phyloP scores from a whole-genome alignment of 345 rosid species.

The Cochlearia excelsa region DNA sequence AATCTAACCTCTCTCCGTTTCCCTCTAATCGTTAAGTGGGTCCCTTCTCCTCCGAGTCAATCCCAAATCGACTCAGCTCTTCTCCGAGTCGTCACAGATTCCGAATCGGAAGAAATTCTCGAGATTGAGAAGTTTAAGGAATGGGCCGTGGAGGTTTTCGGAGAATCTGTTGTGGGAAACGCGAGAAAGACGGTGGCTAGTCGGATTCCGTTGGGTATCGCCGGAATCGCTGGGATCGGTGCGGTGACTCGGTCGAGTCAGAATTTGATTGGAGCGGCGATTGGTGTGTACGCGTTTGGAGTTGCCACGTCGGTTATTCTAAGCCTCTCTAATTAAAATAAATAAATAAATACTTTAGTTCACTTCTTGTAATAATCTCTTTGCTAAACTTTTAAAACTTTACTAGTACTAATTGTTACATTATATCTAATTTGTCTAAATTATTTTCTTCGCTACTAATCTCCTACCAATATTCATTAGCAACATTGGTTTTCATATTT shows the following conservation, averaged over 20 bases:
- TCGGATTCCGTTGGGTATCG: slow-evolving; percentile 65
- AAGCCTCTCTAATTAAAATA: slow-evolving; percentile 48
- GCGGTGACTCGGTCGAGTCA: slow-evolving; percentile 50
- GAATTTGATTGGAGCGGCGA: slow-evolving; percentile 54
- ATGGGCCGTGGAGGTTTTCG: slow-evolving; percentile 67
- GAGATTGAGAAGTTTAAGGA: slow-evolving; percentile 46
- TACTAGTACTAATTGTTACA: too few relatives aligned
- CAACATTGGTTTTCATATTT: too few relatives aligned
- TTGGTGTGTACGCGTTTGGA: slow-evolving; percentile 75
- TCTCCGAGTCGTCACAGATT: slow-evolving; percentile 35
- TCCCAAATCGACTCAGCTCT: slow-evolving; percentile 69
- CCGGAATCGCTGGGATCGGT: slow-evolving; percentile 72
- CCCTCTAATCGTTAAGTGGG: slow-evolving; percentile 56
- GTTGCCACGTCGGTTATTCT: slow-evolving; percentile 69
- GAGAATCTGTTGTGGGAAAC: slow-evolving; percentile 52
- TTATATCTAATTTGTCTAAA: too few relatives aligned
- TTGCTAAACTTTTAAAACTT: too few relatives aligned
- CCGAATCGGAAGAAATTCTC: slow-evolving; percentile 30
- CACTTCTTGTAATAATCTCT: too few relatives aligned
- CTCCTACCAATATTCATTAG: too few relatives aligned
- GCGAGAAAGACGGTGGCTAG: slow-evolving; percentile 63
- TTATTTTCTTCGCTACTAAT: too few relatives aligned
- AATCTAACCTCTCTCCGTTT: slow-evolving; percentile 33
- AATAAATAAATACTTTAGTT: slow-evolving; percentile 6
- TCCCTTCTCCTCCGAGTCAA: slow-evolving; percentile 66